Percentiles rank a stretch among this genome's conserved stretches.
Conservation (phyloP, 441 rosid genomes). For the Gossypium trilobum region DNA sequence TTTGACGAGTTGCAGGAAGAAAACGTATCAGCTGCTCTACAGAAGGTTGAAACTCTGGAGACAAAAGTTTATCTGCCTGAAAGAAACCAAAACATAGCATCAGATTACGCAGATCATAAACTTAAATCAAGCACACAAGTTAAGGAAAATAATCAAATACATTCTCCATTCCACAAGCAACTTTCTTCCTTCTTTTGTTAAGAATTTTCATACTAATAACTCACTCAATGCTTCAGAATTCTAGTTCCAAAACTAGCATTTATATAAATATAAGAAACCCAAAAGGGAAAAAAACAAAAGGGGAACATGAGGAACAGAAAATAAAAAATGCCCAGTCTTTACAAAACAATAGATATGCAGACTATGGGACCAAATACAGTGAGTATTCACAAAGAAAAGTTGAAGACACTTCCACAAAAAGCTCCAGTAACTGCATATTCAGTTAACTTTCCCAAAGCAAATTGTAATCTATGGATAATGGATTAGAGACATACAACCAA, state of each 20-base stretch:
- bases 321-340: not conserved
- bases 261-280: not conserved
- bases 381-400: not conserved
- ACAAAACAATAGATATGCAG: not conserved
- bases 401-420: not conserved
- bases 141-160: too few relatives aligned
- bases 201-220: too few relatives aligned
- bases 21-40: constrained; percentile 80
- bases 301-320: not conserved
- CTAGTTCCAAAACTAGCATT: not conserved
- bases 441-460: not conserved
- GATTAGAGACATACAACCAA: not conserved
- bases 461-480: not conserved
- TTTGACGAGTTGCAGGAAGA: constrained; percentile 68
- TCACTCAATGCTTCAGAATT: too few relatives aligned
- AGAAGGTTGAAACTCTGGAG: constrained; percentile 95
- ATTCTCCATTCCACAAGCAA: too few relatives aligned
- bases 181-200: too few relatives aligned
- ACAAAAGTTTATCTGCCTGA: constrained; percentile 94
- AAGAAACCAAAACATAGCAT: constrained; percentile 19
- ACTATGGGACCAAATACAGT: not conserved
- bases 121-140: too few relatives aligned
- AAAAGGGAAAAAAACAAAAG: not conserved
- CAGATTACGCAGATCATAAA: constrained; percentile 11
- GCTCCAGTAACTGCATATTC: not conserved